Base-by-base conservation (phyloP, 495 filamentous ascomycete species). In the Penicillium argentinense region DNA sequence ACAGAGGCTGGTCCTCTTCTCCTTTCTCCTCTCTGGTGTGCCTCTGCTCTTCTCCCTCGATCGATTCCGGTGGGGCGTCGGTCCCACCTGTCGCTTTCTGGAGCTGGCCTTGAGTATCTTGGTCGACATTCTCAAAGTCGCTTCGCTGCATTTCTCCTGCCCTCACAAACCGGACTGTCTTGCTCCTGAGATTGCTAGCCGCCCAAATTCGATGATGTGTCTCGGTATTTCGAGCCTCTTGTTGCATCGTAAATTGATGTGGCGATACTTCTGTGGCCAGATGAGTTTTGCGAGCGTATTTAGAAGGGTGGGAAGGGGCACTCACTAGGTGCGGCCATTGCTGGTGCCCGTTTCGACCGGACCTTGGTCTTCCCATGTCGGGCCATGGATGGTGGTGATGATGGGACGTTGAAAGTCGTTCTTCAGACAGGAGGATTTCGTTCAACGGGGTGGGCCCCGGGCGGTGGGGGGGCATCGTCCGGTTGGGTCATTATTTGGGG, bases 161-260 rank as follows among this genome's bases (percentile, higher is more conserved):
- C 49, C 86, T 86, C 42, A 96, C 78, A 56, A 97, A 97, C 0
- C 64, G 55, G 28, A 96, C 77, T n/a, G 76, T 74, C 37, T 78
- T 71, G 41, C 83, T 59, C 17, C 82, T 72, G 21, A 85, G 72
- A 9, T 56, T 56, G n/a, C 23, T 51, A 28, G 56, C 46, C 12
- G 45, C 27, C 45, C 62, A 58, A 45, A 54, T 62, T 28, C 69
- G 60, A 28, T 70, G 71, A 41, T 86, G 81, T 4, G 72, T 76
- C 62, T 81, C 80, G 14, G 88, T 92, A 52, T 89, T 86, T 37
- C 80, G 81, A 47, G 87, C 90, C 68, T 89, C 89, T 43, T 93
- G 83, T 39, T 75, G 72, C 69, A 95, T 75, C 0, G 85, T 83
- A 48, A 87, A 80, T 9, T 52, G 54, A 24, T 45, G 52, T 51